A percentile compares a stretch with the other conserved stretches of the same genome.
These are phyloP conservation scores for Hysterium pulicare DNA, from an alignment of 2,329 filamentous ascomycete genomes.

Conservation along the genomic window DNA sequence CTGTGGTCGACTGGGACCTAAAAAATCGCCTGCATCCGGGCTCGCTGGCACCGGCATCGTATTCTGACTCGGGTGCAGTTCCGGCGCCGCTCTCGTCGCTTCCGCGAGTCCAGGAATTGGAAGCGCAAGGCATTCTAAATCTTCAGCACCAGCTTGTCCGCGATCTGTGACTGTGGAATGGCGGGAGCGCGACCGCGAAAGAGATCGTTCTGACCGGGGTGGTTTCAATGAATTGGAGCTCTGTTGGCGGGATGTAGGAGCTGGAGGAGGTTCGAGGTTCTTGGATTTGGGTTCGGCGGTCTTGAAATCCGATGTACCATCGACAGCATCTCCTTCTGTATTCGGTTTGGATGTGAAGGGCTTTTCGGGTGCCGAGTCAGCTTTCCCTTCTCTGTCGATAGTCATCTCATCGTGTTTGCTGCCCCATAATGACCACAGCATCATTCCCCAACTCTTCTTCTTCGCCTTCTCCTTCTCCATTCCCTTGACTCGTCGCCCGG, in stretches of 20 bases:
- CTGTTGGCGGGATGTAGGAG: constrained; percentile 8
- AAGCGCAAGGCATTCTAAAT: constrained; percentile 17
- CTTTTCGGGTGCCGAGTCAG: constrained; percentile 19
- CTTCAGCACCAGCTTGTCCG: constrained; percentile 23
- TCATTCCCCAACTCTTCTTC: constrained; percentile 70
- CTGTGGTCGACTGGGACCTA: too few species aligned
- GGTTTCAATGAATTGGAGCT: constrained; percentile 7
- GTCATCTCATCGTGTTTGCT: constrained; percentile 82
- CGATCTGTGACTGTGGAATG: constrained; percentile 30
- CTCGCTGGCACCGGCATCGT: too few species aligned
- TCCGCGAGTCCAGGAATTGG: constrained; percentile 17
- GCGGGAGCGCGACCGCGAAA: constrained; percentile 27
- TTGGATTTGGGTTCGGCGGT: constrained; percentile 21
- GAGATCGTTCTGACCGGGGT: constrained; percentile 6
- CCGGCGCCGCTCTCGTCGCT: constrained; percentile 25
- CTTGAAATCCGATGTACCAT: constrained; percentile 5
- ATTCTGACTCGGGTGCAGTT: too few species aligned
- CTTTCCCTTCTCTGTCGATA: constrained; percentile 31
- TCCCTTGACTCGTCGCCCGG: constrained; percentile 60
- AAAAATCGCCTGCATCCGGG: too few species aligned
- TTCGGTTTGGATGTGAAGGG: too few species aligned
- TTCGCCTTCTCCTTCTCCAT: constrained; percentile 50
- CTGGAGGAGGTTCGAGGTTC: constrained; percentile 8
- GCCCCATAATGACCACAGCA: constrained; percentile 83
- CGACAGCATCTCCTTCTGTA: constrained; percentile 41